A percentile compares a stretch with the other conserved stretches of the same genome.
Evolutionary conservation across 805 yeast species (phyloP).

Genomic region (Ogataea ramenticola): DNA sequence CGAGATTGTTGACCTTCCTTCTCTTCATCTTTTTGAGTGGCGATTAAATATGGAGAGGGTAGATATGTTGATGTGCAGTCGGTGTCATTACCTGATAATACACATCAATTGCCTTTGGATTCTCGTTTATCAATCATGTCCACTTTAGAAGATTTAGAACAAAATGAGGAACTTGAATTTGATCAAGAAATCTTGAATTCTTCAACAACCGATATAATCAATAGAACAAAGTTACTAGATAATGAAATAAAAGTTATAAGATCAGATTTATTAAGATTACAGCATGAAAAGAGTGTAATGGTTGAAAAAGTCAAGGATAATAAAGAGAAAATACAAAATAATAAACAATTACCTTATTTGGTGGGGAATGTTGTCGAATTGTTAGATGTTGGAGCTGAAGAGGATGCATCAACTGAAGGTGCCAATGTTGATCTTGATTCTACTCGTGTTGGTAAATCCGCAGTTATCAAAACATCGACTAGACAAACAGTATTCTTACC

Average conservation of each 20-base stretch:
- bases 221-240: constrained; percentile 81
- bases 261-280: constrained; percentile 82
- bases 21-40: neutral
- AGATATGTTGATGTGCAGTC: neutral
- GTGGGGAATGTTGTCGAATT: constrained; percentile 97
- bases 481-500: constrained; percentile 97
- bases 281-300: constrained; percentile 92
- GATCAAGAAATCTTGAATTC: constrained; percentile 77
- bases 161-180: constrained; percentile 47
- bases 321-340: constrained; percentile 91
- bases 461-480: constrained; percentile 95
- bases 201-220: constrained; percentile 75
- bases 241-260: constrained; percentile 94
- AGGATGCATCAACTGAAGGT: constrained; percentile 81
- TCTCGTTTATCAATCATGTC: constrained; percentile 41
- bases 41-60: neutral
- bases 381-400: constrained; percentile 79
- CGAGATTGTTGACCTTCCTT: neutral
- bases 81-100: neutral
- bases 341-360: constrained; percentile 89
- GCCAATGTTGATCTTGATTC: constrained; percentile 93
- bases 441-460: constrained; percentile 89
- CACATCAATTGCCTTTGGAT: neutral
- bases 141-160: constrained; percentile 76
- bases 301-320: constrained; percentile 90